A percentile compares a stretch with the other conserved stretches of the same genome.
Conservation (phyloP, 176 grass and related monocot genomes). For the Paspalum notatum region DNA sequence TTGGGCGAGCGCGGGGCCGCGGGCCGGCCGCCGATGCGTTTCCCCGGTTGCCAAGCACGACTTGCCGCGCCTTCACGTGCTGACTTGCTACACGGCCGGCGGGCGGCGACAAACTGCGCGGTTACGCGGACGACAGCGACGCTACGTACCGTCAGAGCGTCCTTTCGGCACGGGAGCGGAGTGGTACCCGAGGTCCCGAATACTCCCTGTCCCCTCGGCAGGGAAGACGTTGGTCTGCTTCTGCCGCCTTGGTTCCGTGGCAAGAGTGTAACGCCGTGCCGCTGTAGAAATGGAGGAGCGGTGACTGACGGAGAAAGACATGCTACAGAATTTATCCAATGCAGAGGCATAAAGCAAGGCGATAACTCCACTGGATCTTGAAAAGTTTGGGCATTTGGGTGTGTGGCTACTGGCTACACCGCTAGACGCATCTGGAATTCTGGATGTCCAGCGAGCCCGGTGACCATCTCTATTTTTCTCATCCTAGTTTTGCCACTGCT, state of each 20-base stretch:
- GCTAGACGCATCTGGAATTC: no score
- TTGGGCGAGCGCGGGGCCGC: not conserved
- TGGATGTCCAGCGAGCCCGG: no score
- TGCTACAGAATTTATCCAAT: no score
- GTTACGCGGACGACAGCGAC: not conserved
- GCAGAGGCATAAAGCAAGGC: no score
- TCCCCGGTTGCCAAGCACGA: constrained; percentile 24
- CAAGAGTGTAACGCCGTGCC: not conserved
- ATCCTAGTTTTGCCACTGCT: no score
- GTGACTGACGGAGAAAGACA: no score
- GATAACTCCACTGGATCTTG: no score
- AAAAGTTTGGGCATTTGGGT: no score
- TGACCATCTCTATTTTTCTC: no score
- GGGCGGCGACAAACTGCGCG: not conserved
- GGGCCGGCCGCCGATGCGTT: not conserved
- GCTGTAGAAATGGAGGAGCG: not conserved
- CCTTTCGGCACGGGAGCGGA: not conserved
- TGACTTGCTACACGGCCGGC: constrained; percentile 18
- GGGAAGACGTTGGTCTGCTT: not conserved
- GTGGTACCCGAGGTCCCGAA: not conserved
- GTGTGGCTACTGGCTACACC: no score
- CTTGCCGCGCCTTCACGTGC: constrained; percentile 28
- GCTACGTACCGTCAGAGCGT: not conserved
- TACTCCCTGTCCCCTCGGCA: not conserved
- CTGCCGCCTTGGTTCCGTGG: not conserved